Evolutionary conservation across 2,329 filamentous ascomycete species (phyloP).

Genomic region (Dactylonectria macrodidyma): DNA sequence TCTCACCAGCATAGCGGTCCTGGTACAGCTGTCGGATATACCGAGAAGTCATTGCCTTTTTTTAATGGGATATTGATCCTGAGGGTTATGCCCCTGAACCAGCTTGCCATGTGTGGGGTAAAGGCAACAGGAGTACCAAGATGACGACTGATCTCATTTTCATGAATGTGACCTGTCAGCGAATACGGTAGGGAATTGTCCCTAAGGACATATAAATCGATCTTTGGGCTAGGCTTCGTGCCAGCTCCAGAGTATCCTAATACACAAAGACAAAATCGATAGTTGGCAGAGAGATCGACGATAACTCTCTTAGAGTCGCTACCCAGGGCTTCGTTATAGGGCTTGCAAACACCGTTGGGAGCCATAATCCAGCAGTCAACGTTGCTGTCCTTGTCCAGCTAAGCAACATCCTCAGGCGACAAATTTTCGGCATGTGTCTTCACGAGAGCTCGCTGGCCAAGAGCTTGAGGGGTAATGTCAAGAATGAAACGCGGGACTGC

Average conservation of each 20-base stretch:
- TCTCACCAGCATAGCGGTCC: slow-evolving; percentile 95
- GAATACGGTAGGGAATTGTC: slow-evolving; percentile 53
- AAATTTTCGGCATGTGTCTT: slow-evolving; percentile 75
- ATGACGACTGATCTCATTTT: too few relatives aligned
- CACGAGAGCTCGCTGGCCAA: too few relatives aligned
- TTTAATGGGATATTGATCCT: slow-evolving; percentile 92
- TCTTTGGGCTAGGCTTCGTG: slow-evolving; percentile 82
- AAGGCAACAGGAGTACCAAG: slow-evolving; percentile 74
- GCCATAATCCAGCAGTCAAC: slow-evolving; percentile 99
- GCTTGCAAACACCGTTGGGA: slow-evolving; percentile 93
- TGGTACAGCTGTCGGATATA: slow-evolving; percentile 97
- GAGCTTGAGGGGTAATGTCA: too few relatives aligned
- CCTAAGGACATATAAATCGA: slow-evolving; percentile 53
- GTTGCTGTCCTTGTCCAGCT: slow-evolving; percentile 78
- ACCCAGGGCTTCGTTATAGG: slow-evolving; percentile 88
- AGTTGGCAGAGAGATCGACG: slow-evolving; percentile 96
- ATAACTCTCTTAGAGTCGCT: slow-evolving; percentile 77
- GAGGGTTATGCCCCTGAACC: slow-evolving; percentile 96
- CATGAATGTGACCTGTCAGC: slow-evolving; percentile 68
- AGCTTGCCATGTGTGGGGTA: slow-evolving; percentile 80
- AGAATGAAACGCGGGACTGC: too few relatives aligned
- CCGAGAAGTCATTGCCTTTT: slow-evolving; percentile 86
- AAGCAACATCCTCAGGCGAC: slow-evolving; percentile 83
- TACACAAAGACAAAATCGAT: slow-evolving; percentile 77
- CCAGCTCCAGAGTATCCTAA: too few relatives aligned